Conservation (phyloP, 768 basidiomycete species). For the Erythrobasidium yunnanense region DNA sequence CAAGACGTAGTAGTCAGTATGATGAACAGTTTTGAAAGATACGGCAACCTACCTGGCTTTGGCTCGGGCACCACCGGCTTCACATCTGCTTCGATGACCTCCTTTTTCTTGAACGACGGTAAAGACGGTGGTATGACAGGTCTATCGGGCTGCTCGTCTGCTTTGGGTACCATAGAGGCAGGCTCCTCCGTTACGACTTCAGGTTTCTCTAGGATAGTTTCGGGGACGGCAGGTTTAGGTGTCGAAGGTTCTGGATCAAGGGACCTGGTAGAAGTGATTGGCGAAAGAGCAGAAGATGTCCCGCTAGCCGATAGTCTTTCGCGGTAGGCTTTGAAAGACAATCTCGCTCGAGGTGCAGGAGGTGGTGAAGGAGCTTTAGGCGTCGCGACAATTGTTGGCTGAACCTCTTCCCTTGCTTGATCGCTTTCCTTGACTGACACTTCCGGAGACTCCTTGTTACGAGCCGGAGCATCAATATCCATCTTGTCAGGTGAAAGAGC, state of each 20-base stretch:
- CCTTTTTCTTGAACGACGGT: too few species aligned
- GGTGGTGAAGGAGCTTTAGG: neutral
- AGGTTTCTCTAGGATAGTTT: neutral
- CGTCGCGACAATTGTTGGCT: neutral
- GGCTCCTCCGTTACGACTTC: neutral
- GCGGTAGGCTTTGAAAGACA: constrained; percentile 23
- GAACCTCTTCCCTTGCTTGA: neutral
- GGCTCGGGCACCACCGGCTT: too few species aligned
- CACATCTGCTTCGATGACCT: too few species aligned
- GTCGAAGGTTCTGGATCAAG: neutral
- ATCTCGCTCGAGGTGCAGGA: neutral
- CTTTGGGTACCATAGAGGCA: neutral
- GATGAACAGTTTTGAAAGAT: too few species aligned
- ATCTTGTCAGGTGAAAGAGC: too few species aligned
- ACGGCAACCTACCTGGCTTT: too few species aligned
- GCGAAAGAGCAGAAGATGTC: too few species aligned
- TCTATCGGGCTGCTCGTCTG: neutral
- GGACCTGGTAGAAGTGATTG: neutral
- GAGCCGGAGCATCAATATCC: too few species aligned
- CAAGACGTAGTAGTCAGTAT: neutral
- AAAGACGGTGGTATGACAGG: too few species aligned
- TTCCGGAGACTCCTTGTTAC: too few species aligned
- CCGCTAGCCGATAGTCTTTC: neutral
- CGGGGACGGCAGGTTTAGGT: neutral
- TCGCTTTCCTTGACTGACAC: too few species aligned